Conservation (phyloP, 2,329 filamentous ascomycete species). For the Xylaria sp. region DNA sequence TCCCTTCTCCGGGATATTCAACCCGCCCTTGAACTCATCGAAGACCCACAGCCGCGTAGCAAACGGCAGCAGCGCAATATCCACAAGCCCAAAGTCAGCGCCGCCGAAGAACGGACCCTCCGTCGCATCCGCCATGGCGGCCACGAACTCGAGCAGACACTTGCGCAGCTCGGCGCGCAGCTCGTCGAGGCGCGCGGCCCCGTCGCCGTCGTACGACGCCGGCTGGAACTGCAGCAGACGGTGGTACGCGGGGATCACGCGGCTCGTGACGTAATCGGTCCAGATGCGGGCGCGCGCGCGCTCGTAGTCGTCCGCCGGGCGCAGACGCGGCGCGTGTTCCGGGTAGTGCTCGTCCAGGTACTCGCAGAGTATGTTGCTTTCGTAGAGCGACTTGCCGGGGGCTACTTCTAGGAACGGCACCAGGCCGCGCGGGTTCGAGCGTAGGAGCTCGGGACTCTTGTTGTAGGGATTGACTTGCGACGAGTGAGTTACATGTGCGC, state of each 20-base stretch:
- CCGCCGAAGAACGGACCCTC: conserved; percentile 66
- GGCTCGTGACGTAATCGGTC: conserved; percentile 66
- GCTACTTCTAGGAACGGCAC: conserved; percentile 62
- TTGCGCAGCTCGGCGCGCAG: conserved; percentile 61
- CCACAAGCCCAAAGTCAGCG: conserved; percentile 60
- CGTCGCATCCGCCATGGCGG: conserved; percentile 60
- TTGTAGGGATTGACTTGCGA: conserved; percentile 66
- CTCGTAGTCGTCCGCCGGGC: conserved; percentile 58
- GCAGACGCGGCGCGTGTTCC: conserved; percentile 53
- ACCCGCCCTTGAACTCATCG: conserved; percentile 67
- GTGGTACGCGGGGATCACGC: conserved; percentile 66
- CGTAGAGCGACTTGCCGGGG: conserved; percentile 62
- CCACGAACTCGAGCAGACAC: conserved; percentile 62
- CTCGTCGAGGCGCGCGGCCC: conserved; percentile 46
- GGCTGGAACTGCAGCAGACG: conserved; percentile 51
- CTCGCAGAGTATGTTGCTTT: conserved; percentile 67
- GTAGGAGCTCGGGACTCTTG: conserved; percentile 63
- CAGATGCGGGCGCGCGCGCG: conserved; percentile 65
- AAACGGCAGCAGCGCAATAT: conserved; percentile 67
- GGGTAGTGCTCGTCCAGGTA: conserved; percentile 70
- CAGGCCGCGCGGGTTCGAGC: conserved; percentile 67
- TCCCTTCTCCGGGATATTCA: conserved; percentile 61
- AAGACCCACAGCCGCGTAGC: conserved; percentile 66
- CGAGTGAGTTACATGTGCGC: background rate
- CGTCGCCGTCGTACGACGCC: conserved; percentile 35